Conservation (phyloP, 768 basidiomycete species). For the Tulasnella sp. region DNA sequence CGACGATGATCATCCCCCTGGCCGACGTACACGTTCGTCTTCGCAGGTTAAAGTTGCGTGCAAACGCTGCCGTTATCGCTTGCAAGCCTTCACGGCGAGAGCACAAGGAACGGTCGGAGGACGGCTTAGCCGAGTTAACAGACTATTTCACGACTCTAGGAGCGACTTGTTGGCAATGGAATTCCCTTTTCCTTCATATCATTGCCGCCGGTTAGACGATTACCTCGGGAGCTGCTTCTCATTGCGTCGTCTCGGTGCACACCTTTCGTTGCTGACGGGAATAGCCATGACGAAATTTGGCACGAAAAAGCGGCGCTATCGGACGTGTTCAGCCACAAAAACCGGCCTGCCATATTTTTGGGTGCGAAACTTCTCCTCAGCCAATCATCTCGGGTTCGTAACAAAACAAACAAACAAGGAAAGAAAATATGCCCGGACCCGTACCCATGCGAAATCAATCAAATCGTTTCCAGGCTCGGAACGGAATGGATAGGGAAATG, state of each 20-base stretch:
- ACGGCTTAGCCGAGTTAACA: no score
- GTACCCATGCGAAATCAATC: not conserved
- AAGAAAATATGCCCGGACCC: not conserved
- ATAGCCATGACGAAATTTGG: not conserved
- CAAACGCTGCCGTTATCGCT: not conserved
- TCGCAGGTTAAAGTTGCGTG: not conserved
- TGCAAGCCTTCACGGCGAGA: not conserved
- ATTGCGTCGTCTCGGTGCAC: no score
- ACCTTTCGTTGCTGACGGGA: not conserved
- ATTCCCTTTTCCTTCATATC: no score
- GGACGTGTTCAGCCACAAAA: not conserved
- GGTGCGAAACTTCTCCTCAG: not conserved
- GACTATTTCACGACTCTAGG: no score
- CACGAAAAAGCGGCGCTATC: not conserved
- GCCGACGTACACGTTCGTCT: not conserved
- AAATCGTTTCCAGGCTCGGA: not conserved
- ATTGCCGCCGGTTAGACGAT: no score
- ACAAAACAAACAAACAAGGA: not conserved
- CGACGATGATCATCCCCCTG: not conserved
- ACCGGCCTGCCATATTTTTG: not conserved
- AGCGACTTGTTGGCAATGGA: no score
- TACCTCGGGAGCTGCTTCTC: no score
- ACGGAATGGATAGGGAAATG: not conserved
- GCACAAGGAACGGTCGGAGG: not conserved
- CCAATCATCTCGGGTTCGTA: not conserved